A percentile compares a stretch with the other conserved stretches of the same genome.
Evolutionary conservation across 306 rosid species (phyloP).

Genomic region (Rosa persica): DNA sequence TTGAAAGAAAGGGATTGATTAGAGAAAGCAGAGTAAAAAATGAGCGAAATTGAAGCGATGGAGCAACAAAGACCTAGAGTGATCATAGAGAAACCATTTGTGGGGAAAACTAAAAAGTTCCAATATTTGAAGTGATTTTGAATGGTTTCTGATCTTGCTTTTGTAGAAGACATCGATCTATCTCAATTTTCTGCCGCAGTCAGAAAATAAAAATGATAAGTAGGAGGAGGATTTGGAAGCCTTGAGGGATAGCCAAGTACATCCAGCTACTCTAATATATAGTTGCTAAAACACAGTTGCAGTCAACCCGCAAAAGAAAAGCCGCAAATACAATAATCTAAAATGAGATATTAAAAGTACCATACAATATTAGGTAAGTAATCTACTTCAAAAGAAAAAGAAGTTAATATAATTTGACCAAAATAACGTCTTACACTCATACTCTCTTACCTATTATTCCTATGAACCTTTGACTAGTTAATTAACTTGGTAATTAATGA

Average conservation of each 20-base stretch:
- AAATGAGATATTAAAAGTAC: too few relatives aligned
- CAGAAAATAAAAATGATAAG: background rate
- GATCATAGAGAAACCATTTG: too few relatives aligned
- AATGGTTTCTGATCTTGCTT: background rate
- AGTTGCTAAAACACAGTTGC: background rate
- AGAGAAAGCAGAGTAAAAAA: slow-evolving; percentile 36
- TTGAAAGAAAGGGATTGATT: slow-evolving; percentile 15
- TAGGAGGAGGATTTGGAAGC: background rate
- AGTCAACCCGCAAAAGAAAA: background rate
- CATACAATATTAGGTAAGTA: too few relatives aligned
- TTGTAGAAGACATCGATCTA: slow-evolving; percentile 22
- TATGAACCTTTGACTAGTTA: too few relatives aligned
- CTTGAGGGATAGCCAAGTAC: background rate
- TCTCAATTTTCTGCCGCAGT: background rate
- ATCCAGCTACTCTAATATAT: background rate
- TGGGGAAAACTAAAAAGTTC: background rate
- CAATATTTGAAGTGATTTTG: background rate
- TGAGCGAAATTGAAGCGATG: slow-evolving; percentile 20
- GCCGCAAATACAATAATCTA: background rate
- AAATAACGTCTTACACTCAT: too few relatives aligned
- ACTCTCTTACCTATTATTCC: too few relatives aligned
- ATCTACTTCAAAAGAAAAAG: too few relatives aligned
- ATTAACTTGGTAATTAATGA: too few relatives aligned
- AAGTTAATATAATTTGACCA: too few relatives aligned
- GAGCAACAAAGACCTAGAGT: background rate